A percentile compares a stretch with the other conserved stretches of the same genome.
Conservation (phyloP, 2,329 filamentous ascomycete genomes). For the Penicillium sclerotigenum region DNA sequence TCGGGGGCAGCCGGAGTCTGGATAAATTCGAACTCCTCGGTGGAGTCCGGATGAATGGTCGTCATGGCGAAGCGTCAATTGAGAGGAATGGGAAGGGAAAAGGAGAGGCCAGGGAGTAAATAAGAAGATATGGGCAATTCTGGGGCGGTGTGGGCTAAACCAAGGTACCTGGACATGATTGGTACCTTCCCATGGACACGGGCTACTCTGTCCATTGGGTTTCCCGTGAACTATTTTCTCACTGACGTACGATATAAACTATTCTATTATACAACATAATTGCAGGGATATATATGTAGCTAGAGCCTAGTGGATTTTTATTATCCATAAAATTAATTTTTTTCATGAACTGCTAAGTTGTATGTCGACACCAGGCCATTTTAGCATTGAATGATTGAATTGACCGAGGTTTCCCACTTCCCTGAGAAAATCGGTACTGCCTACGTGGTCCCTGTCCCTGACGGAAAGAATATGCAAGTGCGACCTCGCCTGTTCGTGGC, state of each 20-base stretch:
- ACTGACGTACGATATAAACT: background rate
- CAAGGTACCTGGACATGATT: slow-evolving; percentile 10
- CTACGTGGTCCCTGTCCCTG: slow-evolving; percentile 6
- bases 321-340: too few relatives aligned
- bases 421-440: background rate
- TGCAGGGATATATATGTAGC: background rate
- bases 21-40: slow-evolving; percentile 52
- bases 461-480: slow-evolving; percentile 9
- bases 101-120: slow-evolving; percentile 21
- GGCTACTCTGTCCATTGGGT: too few relatives aligned
- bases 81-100: slow-evolving; percentile 21
- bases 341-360: too few relatives aligned
- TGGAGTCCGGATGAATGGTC: slow-evolving; percentile 45
- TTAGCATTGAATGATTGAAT: too few relatives aligned
- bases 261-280: too few relatives aligned
- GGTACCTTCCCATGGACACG: slow-evolving; percentile 11
- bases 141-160: slow-evolving; percentile 18
- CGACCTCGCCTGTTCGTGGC: slow-evolving; percentile 15
- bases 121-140: slow-evolving; percentile 20
- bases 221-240: too few relatives aligned
- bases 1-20: slow-evolving; percentile 58
- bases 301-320: background rate
- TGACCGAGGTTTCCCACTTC: background rate
- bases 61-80: slow-evolving; percentile 36
- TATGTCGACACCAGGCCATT: too few relatives aligned